Evolutionary conservation across 345 rosid species (phyloP).

Genomic region (Dipteronia sinensis): DNA sequence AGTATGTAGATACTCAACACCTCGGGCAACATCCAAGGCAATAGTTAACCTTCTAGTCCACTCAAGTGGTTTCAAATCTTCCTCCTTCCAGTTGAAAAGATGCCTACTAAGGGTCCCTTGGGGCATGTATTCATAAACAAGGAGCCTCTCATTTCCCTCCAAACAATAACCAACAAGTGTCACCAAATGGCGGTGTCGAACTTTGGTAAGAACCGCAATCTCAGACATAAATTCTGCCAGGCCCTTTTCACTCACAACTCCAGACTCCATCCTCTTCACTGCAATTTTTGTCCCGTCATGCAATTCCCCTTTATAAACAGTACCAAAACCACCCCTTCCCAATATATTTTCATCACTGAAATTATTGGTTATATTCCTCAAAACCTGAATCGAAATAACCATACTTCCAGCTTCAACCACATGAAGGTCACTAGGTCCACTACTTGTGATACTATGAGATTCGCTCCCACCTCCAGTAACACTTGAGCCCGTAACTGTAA

Average conservation of each 20-base stretch:
- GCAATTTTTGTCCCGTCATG: conserved; percentile 49
- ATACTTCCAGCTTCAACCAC: conserved; percentile 25
- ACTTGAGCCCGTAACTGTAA: conserved; percentile 36
- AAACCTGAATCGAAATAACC: conserved; percentile 36
- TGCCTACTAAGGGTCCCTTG: conserved; percentile 33
- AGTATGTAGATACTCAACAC: conserved; percentile 48
- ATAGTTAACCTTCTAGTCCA: conserved; percentile 47
- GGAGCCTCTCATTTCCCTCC: conserved; percentile 26
- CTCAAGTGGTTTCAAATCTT: conserved; percentile 36
- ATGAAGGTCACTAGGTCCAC: conserved; percentile 22
- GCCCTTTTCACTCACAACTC: conserved; percentile 40
- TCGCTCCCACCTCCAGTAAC: conserved; percentile 21
- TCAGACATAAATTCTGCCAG: conserved; percentile 43
- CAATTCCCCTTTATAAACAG: conserved; percentile 30
- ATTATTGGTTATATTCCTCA: conserved; percentile 34
- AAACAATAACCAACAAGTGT: conserved; percentile 46
- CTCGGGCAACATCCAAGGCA: conserved; percentile 51
- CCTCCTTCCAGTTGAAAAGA: conserved; percentile 37
- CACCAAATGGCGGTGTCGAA: conserved; percentile 48
- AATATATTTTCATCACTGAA: conserved; percentile 19
- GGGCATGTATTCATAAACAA: conserved; percentile 25
- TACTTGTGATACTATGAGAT: conserved; percentile 13
- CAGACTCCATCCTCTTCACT: conserved; percentile 45
- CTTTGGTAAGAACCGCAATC: conserved; percentile 45
- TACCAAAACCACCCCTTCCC: conserved; percentile 27